Evolutionary conservation across 176 grass and related monocot genomes (phyloP).

Genomic region (Chloris gayana): DNA sequence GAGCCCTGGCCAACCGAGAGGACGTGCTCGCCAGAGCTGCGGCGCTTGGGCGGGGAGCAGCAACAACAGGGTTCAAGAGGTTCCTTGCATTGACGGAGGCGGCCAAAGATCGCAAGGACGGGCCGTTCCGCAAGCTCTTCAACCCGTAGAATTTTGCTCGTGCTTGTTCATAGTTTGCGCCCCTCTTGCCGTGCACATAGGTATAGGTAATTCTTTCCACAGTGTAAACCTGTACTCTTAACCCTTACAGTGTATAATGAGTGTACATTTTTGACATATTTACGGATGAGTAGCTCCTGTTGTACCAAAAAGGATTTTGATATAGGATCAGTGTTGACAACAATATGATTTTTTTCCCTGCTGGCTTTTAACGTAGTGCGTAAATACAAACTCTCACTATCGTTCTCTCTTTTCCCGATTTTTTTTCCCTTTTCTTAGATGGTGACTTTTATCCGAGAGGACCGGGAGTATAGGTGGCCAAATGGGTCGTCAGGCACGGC

Average conservation of each 20-base stretch:
- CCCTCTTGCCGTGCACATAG: conserved; percentile 54
- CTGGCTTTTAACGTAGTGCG: background rate
- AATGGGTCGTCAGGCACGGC: too few relatives aligned
- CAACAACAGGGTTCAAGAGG: conserved; percentile 95
- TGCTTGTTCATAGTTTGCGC: conserved; percentile 35
- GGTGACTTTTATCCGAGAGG: too few relatives aligned
- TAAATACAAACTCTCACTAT: too few relatives aligned
- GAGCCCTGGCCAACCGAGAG: conserved; percentile 74
- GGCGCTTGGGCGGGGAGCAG: conserved; percentile 84
- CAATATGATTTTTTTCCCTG: background rate
- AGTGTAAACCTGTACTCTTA: conserved; percentile 26
- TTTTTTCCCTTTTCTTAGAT: too few relatives aligned
- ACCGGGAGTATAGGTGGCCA: too few relatives aligned
- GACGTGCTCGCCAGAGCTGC: conserved; percentile 93
- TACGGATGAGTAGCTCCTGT: conserved; percentile 3
- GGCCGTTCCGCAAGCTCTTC: conserved; percentile 96
- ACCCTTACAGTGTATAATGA: conserved; percentile 36
- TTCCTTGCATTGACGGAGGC: conserved; percentile 97
- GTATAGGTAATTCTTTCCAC: conserved; percentile 53
- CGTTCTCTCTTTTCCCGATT: too few relatives aligned
- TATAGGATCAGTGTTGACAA: background rate
- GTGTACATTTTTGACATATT: conserved; percentile 31
- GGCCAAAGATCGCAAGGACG: conserved; percentile 95
- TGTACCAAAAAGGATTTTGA: conserved; percentile 9
- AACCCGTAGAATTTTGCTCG: conserved; percentile 52